Percentiles rank a stretch among this genome's conserved stretches.
phyloP scores from a whole-genome alignment of 2,329 filamentous ascomycete species.

The Huntiella abstrusa region DNA sequence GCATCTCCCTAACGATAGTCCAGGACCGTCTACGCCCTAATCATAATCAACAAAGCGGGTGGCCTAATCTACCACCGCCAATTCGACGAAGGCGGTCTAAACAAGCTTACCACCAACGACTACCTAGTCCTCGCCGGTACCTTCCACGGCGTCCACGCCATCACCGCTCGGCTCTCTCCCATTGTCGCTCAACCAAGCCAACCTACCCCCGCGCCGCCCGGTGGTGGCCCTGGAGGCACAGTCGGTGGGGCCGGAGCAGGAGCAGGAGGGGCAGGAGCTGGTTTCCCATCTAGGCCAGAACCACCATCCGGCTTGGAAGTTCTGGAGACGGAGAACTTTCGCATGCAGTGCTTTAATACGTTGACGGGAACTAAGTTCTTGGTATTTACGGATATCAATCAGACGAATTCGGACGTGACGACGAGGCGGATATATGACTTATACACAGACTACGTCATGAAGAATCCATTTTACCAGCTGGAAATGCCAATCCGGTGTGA shows the following conservation, averaged over 20 bases:
- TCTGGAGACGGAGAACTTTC: conserved; percentile 84
- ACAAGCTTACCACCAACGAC: conserved; percentile 85
- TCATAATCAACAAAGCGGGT: conserved; percentile 97
- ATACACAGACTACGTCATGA: conserved; percentile 96
- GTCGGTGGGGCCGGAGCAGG: too few species aligned
- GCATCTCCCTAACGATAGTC: conserved; percentile 1
- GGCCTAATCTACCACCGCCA: conserved; percentile 91
- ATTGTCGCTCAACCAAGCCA: conserved; percentile 18
- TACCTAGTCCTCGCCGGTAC: conserved; percentile 92
- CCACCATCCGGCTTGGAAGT: conserved; percentile 70
- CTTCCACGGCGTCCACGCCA: conserved; percentile 70
- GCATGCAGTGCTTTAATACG: conserved; percentile 89
- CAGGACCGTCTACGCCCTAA: conserved; percentile 87
- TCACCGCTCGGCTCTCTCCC: conserved; percentile 45
- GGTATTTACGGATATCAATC: conserved; percentile 77
- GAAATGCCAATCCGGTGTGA: conserved; percentile 97
- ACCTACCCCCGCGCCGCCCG: conserved; percentile 7
- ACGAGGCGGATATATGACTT: conserved; percentile 80
- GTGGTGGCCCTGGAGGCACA: conserved; percentile 2
- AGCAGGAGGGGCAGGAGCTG: too few species aligned
- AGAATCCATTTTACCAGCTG: conserved; percentile 95
- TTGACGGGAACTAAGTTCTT: conserved; percentile 90
- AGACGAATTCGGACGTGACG: conserved; percentile 70
- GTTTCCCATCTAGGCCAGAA: conserved; percentile 32
- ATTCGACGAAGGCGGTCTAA: conserved; percentile 69